Evolutionary conservation across 305 asterid species (phyloP).

Genomic region (Coffea humblotiana): DNA sequence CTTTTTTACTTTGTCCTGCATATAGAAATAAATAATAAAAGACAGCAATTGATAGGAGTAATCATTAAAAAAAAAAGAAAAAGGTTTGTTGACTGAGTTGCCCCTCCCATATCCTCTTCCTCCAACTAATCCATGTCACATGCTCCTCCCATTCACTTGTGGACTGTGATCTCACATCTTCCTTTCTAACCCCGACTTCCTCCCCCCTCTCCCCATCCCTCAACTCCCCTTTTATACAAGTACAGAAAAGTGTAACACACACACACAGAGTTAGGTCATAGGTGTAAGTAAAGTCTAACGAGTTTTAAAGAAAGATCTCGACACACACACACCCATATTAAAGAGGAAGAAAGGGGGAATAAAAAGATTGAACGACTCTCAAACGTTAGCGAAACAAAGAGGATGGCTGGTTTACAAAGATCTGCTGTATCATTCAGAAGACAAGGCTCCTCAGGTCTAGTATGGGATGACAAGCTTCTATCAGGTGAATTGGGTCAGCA

Average conservation of each 20-base stretch:
- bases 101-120: not conserved
- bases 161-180: not conserved
- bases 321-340: not conserved
- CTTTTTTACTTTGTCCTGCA: no score
- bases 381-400: not conserved
- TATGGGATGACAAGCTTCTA: constrained; percentile 86
- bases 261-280: not conserved
- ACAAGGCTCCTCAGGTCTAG: constrained; percentile 89
- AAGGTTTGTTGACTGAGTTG: not conserved
- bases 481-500: constrained; percentile 51
- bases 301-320: not conserved
- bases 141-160: not conserved
- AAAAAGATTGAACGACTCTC: not conserved
- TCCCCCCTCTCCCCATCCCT: not conserved
- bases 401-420: constrained; percentile 93
- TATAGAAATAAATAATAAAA: no score
- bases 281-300: not conserved
- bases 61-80: no score
- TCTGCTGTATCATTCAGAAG: constrained; percentile 79
- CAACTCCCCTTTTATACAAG: not conserved
- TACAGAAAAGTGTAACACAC: no score
- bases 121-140: not conserved
- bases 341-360: not conserved
- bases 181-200: not conserved
- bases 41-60: no score